These are phyloP conservation scores for Nicotiana tomentosiformis DNA, from an alignment of 257 asterid genomes.

Conservation along the genomic window DNA sequence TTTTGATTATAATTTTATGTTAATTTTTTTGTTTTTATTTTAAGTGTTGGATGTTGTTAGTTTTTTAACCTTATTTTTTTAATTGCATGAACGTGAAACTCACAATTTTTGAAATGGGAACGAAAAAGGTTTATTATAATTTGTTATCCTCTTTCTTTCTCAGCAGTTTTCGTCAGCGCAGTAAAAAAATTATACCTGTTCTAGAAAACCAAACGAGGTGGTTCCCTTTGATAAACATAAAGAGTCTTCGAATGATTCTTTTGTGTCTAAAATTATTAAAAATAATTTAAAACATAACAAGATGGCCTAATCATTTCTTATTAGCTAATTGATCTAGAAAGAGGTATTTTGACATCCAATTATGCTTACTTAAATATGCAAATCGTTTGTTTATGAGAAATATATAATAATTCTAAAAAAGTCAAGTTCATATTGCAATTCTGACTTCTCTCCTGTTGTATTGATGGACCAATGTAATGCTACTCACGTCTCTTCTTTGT, in stretches of 20 bases:
- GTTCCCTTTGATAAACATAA: neutral
- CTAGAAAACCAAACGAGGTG: neutral
- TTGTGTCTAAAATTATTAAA: neutral
- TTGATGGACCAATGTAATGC: neutral
- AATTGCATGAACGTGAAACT: neutral
- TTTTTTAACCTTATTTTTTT: neutral
- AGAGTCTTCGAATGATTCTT: neutral
- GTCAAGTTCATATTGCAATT: neutral
- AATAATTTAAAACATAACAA: neutral
- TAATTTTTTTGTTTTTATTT: neutral
- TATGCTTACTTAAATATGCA: neutral
- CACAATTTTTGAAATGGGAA: neutral
- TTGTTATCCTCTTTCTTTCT: neutral
- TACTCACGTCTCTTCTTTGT: neutral
- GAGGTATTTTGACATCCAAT: neutral
- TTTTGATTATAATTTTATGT: neutral
- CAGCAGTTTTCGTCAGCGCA: neutral
- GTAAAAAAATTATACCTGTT: neutral
- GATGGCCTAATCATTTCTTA: neutral
- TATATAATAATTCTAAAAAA: neutral
- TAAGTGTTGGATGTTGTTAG: too few species aligned
- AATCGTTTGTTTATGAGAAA: neutral
- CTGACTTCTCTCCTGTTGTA: neutral
- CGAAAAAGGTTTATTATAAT: too few species aligned
- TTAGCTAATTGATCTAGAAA: neutral